Percentiles rank a stretch among this genome's conserved stretches.
These are phyloP conservation scores for Aspergillus pseudoterreus DNA, from an alignment of 2,329 filamentous ascomycete genomes.

Conservation along the genomic window DNA sequence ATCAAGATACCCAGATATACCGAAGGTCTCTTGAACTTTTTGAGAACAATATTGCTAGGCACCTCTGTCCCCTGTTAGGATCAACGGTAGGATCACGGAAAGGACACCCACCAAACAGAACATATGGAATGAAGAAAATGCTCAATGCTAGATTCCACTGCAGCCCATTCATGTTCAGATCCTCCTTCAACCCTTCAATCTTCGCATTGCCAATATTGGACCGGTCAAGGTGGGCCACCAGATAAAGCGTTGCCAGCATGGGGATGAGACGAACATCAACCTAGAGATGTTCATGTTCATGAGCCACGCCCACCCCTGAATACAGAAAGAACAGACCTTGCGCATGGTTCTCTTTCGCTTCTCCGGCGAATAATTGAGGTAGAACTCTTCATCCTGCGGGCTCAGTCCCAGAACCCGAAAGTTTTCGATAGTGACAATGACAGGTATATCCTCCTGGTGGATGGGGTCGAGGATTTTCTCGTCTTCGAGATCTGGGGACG, in stretches of 20 bases:
- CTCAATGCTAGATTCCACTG: conserved; percentile 21
- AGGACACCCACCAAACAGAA: conserved; percentile 8
- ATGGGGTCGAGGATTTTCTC: conserved; percentile 2
- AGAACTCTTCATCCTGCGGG: conserved; percentile 28
- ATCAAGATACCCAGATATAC: conserved; percentile 24
- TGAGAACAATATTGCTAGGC: conserved; percentile 18
- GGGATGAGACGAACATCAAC: conserved; percentile 17
- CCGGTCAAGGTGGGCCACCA: conserved; percentile 24
- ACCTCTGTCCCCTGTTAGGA: conserved; percentile 12
- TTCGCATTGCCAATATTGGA: conserved; percentile 29
- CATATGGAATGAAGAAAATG: conserved; percentile 10
- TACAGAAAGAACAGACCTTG: conserved; percentile 6
- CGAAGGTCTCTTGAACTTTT: conserved; percentile 22
- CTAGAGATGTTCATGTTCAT: not conserved
- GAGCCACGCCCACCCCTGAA: not conserved
- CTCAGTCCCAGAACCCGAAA: conserved; percentile 26
- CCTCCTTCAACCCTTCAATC: conserved; percentile 18
- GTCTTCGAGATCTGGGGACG: not conserved
- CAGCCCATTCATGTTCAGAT: conserved; percentile 17
- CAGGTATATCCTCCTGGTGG: conserved; percentile 2
- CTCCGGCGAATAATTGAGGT: conserved; percentile 20
- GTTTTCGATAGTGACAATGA: conserved; percentile 22
- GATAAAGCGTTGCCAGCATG: conserved; percentile 18
- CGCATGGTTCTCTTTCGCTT: conserved; percentile 13
- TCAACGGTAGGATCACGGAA: not conserved